These are phyloP conservation scores for Neonothopanus nambi DNA, from an alignment of 1,284 basidiomycete species.

Conservation along the genomic window DNA sequence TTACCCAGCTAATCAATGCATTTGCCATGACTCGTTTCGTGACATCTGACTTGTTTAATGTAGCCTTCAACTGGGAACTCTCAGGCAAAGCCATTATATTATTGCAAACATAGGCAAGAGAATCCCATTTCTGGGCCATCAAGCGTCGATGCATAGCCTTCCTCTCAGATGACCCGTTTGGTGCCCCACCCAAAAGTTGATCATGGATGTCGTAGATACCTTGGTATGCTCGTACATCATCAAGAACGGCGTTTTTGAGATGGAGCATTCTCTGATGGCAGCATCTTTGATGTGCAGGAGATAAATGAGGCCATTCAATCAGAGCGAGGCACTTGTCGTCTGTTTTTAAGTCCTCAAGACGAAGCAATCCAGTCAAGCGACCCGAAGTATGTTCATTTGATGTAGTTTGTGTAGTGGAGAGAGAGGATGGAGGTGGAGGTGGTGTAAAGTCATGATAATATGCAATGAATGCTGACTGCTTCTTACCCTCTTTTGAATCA, in stretches of 20 bases:
- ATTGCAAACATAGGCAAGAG: conserved; percentile 5
- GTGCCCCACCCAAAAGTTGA: neutral
- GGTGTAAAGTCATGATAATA: conserved; percentile 11
- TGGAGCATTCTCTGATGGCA: too few species aligned
- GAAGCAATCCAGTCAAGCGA: neutral
- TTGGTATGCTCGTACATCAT: too few species aligned
- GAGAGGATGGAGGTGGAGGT: conserved; percentile 1
- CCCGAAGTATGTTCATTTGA: neutral
- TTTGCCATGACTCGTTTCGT: neutral
- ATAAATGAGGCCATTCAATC: too few species aligned
- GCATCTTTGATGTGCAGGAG: too few species aligned
- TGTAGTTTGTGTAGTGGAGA: neutral
- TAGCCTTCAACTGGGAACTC: neutral
- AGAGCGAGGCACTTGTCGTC: too few species aligned
- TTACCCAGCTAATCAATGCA: conserved; percentile 3
- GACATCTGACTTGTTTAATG: neutral
- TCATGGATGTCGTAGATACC: too few species aligned
- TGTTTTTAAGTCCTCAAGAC: neutral
- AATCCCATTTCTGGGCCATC: neutral
- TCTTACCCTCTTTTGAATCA: neutral
- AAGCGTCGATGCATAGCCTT: neutral
- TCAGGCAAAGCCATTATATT: neutral
- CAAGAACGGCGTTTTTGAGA: too few species aligned
- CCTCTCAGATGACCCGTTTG: neutral
- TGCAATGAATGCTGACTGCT: neutral